Evolutionary conservation across 331 rosid species (phyloP), one percentile per base, ranked within the genome.

Genomic region (Acacia concinna): DNA sequence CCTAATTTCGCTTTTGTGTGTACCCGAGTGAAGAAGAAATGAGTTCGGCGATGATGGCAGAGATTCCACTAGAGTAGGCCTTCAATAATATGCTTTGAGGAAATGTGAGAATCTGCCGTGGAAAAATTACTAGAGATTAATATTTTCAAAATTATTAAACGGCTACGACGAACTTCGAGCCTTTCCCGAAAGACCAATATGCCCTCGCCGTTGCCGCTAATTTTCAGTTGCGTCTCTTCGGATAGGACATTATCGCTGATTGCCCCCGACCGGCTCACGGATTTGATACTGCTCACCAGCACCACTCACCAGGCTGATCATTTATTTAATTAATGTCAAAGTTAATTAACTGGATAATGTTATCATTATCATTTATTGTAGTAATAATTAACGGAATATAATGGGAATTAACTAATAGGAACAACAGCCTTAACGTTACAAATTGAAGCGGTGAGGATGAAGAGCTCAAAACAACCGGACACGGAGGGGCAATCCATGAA

Each of bases 91-190:
- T 73, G 44, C 74, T 47, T 56, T 23, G 73, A 18, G 47, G 74
- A 74, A 66, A 75, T 17, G 62, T 52, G 30, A 32, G 56, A 17
- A 71, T 15, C 43, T 17, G 30, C 62, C 79, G 52, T 15, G 8
- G 10, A 71, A 63, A 51, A 70, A 71, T 56, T 64, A 70, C 74
- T 56, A 17, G 38, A 71, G 49, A 79, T 75, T 75, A 71, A 76
- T 56, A 25, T 74, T 88, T 88, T 85, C 84, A 82, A 86, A 82
- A 62, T 71, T 79, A 81, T 74, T 82, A 85, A 87, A 85, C 90
- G 85, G 87, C 90, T 85, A 80, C 81, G 74, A 34, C 41, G 43
- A 71, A 79, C 17, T 20, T 40, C 13, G 21, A n/a, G 69, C 81
- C 23, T 72, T 27, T 3, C 5, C 2, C 4, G 0, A 70, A 63